Conservation (phyloP, 2,329 filamentous ascomycete genomes). For the Aspergillus versicolor region DNA sequence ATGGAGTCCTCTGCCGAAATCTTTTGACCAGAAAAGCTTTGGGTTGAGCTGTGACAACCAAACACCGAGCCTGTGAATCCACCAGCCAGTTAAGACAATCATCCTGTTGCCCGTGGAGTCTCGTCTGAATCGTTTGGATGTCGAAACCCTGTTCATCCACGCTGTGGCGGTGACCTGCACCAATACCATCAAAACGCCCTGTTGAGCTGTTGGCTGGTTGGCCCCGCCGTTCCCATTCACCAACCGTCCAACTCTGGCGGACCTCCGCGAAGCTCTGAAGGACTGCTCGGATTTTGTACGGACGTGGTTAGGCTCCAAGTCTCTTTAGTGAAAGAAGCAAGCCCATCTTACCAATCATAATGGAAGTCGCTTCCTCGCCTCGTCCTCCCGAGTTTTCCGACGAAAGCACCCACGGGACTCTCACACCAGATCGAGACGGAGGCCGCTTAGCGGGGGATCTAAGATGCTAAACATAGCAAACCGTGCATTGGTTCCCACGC, state of each 20-base stretch:
- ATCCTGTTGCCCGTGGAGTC: constrained; percentile 6
- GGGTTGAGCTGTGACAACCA: neutral
- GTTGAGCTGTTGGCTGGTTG: neutral
- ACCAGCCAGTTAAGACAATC: constrained; percentile 8
- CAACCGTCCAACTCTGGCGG: neutral
- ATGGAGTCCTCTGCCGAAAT: neutral
- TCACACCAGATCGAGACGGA: constrained; percentile 10
- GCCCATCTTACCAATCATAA: neutral
- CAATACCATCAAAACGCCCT: neutral
- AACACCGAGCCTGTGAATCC: constrained; percentile 14
- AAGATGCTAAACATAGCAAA: constrained; percentile 27
- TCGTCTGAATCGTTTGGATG: constrained; percentile 3
- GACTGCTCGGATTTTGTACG: neutral
- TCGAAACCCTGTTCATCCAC: constrained; percentile 9
- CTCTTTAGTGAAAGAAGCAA: neutral
- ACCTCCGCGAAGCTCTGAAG: neutral
- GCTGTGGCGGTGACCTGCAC: constrained; percentile 14
- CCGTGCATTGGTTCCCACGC: constrained; percentile 20
- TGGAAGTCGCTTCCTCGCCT: neutral
- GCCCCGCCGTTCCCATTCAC: neutral
- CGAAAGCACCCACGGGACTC: neutral
- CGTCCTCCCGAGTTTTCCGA: constrained; percentile 1
- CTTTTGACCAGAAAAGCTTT: neutral
- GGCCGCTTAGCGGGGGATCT: constrained; percentile 21
- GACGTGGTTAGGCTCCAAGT: neutral